Base-by-base conservation (phyloP, 768 basidiomycete genomes). In the Candolleomyces eurysporus region DNA sequence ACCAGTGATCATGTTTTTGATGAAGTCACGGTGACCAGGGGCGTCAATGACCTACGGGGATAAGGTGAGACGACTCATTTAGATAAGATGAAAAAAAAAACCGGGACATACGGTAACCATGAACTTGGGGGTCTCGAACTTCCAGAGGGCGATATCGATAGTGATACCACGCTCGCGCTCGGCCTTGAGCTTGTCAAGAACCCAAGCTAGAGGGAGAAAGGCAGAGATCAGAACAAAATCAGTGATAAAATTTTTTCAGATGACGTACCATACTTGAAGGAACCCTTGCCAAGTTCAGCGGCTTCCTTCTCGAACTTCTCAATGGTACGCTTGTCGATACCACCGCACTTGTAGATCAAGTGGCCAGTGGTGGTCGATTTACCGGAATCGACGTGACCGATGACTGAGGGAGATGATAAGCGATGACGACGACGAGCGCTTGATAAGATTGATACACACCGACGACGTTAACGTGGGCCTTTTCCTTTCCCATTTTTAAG, bases 151-250 rank as follows among this genome's bases (percentile, higher is more conserved):
- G 78, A 99, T 99, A 86, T 99, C 96, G 76, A 99, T 99, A 72
- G 96, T 99, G 85, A 99, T 99, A 89, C 97, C 97, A 89, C 97
- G 96, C 87, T 99, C 97, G 83, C 97, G 96, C 88, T 99, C 97
- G 71, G 97, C 97, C 89, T 98, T 99, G 70, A 98, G 93, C 84
- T 98, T 99, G 87, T 99, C 97, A 72, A 99, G 94, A 68, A 99
- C 97, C 96, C 96, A 98, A 65, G 96, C 94, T 98, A 74, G 62
- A 68, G 68, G 71, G 72, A 66, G 59, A 69, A 74, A 57, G 5
- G 21, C 14, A n/a, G 5, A 16, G 39, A 59, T 69, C 58, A 59
- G 61, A 62, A 60, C 61, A 58, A 58, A 65, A 65, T 62, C 19
- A 50, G 14, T 4, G 54, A 21, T 62, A 43, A 48, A 53, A 54